A percentile compares a stretch with the other conserved stretches of the same genome.
Evolutionary conservation across 495 filamentous ascomycete species (phyloP).

Genomic region (Aspergillus baeticus): DNA sequence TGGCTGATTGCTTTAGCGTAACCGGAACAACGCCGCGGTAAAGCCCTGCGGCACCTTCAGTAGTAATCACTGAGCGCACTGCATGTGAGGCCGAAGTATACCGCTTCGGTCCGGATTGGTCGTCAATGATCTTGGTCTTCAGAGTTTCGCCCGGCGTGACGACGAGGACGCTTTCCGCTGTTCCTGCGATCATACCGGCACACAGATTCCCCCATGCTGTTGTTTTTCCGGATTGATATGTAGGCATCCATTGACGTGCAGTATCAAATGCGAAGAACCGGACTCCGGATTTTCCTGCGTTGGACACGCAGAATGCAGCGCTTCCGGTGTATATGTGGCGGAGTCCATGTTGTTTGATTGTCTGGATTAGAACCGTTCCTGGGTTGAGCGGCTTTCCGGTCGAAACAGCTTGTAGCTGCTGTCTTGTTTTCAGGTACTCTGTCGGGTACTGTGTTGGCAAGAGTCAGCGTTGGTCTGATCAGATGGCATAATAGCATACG

Average conservation of each 20-base stretch:
- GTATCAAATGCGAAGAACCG: slow-evolving; percentile 24
- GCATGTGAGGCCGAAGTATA: slow-evolving; percentile 21
- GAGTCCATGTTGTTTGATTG: slow-evolving; percentile 17
- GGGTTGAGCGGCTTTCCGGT: neutral
- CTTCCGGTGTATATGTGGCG: slow-evolving; percentile 21
- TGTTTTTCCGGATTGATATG: neutral
- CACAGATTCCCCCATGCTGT: slow-evolving; percentile 17
- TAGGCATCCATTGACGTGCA: slow-evolving; percentile 18
- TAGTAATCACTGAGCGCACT: slow-evolving; percentile 12
- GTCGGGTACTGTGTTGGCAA: slow-evolving; percentile 15
- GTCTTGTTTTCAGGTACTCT: slow-evolving; percentile 24
- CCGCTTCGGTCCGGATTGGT: slow-evolving; percentile 19
- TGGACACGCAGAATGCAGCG: slow-evolving; percentile 21
- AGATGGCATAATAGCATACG: neutral
- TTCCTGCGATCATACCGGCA: slow-evolving; percentile 27
- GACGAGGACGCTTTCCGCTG: slow-evolving; percentile 24
- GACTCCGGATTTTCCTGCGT: slow-evolving; percentile 22
- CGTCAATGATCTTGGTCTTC: slow-evolving; percentile 33
- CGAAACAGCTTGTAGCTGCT: slow-evolving; percentile 15
- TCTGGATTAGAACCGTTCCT: slow-evolving; percentile 9
- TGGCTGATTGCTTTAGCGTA: slow-evolving; percentile 29
- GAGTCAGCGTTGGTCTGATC: neutral
- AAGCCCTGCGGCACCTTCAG: slow-evolving; percentile 21
- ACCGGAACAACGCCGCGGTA: slow-evolving; percentile 29
- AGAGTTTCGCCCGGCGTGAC: slow-evolving; percentile 32